phyloP scores from a whole-genome alignment of 2,329 filamentous ascomycete genomes.

The Periconia sp. region DNA sequence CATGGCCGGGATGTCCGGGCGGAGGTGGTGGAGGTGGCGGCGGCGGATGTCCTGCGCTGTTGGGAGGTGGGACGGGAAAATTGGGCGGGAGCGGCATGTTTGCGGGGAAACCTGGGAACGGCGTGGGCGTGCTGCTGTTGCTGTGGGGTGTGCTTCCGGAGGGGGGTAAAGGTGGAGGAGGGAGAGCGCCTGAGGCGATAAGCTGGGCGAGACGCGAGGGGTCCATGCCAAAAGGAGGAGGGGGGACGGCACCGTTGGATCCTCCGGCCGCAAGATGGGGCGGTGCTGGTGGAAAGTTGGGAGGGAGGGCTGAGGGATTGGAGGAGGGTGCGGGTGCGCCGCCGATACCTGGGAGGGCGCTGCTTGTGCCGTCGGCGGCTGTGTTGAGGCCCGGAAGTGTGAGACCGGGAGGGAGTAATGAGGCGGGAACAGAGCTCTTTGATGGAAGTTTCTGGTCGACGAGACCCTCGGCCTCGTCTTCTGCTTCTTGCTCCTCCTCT shows the following conservation, averaged over 20 bases:
- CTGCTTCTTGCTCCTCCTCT: slow-evolving; percentile 88
- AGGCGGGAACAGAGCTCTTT: slow-evolving; percentile 54
- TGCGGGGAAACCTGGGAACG: slow-evolving; percentile 1
- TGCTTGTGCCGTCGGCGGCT: slow-evolving; percentile 47
- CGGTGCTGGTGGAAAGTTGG: slow-evolving; percentile 28
- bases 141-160: slow-evolving; percentile 16
- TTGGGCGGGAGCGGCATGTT: not conserved
- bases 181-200: slow-evolving; percentile 38
- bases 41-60: slow-evolving; percentile 7
- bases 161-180: slow-evolving; percentile 37
- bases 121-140: slow-evolving; percentile 9
- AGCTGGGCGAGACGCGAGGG: slow-evolving; percentile 37
- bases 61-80: slow-evolving; percentile 6
- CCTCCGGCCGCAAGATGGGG: slow-evolving; percentile 13
- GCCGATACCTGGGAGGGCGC: slow-evolving; percentile 52
- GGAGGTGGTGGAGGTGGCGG: slow-evolving; percentile 13
- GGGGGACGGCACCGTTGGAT: slow-evolving; percentile 11
- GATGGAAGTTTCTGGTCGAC: slow-evolving; percentile 84
- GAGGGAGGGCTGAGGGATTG: slow-evolving; percentile 28
- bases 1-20: slow-evolving; percentile 6
- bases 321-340: slow-evolving; percentile 39
- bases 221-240: slow-evolving; percentile 28
- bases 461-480: slow-evolving; percentile 90
- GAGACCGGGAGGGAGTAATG: slow-evolving; percentile 63
- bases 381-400: slow-evolving; percentile 35